phyloP scores from a whole-genome alignment of 768 basidiomycete genomes.

The Cyathus striatus region DNA sequence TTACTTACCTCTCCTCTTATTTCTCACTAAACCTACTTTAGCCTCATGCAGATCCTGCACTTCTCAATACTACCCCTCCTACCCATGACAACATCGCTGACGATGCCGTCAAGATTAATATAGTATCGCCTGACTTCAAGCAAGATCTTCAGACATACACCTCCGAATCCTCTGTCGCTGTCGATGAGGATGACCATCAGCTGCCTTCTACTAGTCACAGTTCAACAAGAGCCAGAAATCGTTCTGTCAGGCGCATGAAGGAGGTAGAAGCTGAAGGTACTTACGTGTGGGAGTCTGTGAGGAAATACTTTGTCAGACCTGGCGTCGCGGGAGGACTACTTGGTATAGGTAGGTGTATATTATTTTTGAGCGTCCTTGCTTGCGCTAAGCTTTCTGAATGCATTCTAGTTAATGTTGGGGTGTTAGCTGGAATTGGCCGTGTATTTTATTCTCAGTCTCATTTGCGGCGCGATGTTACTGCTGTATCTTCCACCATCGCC shows the following conservation, averaged over 20 bases:
- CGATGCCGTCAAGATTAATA: constrained; percentile 48
- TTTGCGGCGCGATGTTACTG: constrained; percentile 51
- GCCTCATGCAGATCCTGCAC: constrained; percentile 61
- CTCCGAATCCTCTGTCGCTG: constrained; percentile 11
- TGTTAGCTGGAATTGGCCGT: constrained; percentile 58
- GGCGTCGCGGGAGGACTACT: constrained; percentile 69
- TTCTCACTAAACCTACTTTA: constrained; percentile 17
- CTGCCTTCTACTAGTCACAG: background rate
- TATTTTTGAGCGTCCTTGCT: background rate
- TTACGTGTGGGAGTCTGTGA: constrained; percentile 47
- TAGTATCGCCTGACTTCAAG: constrained; percentile 48
- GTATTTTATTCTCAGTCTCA: constrained; percentile 58
- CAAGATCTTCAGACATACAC: constrained; percentile 35
- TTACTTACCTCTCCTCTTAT: constrained; percentile 8
- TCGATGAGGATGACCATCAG: constrained; percentile 6
- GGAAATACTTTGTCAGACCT: constrained; percentile 55
- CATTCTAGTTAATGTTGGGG: constrained; percentile 61
- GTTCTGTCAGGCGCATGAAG: constrained; percentile 28
- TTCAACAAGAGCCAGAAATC: constrained; percentile 10
- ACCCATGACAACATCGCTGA: constrained; percentile 34
- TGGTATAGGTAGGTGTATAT: constrained; percentile 49
- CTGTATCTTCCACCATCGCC: constrained; percentile 48
- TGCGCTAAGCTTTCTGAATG: constrained; percentile 1
- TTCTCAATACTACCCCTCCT: constrained; percentile 49
- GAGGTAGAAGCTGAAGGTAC: constrained; percentile 46